Base-by-base conservation (phyloP, 2,329 filamentous ascomycete species). In the Diplodia sapinea region DNA sequence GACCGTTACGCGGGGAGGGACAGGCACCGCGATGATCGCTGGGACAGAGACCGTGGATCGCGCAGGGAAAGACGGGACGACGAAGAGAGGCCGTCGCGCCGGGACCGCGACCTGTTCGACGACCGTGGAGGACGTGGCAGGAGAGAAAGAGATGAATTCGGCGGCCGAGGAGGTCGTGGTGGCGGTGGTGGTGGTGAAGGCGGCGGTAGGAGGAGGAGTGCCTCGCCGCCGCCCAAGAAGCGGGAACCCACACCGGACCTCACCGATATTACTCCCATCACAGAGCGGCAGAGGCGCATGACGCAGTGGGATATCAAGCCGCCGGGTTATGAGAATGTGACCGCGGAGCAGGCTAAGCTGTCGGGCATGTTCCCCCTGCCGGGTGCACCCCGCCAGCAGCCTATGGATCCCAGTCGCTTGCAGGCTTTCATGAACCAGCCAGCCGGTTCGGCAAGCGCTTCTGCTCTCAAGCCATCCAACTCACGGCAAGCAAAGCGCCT, bases 261-360 rank as follows among this genome's bases (percentile, higher is more conserved):
- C 76, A 96, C 94, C 69, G 89, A 96, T 74, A 83, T 96, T 69
- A 84, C 91, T n/a, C 87, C 93, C 4, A 85, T 99, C 68, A 83
- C 93, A 70, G 90, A 94, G 75, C 90, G 94, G 74, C 95, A 94
- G 84, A 90, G 96, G 73, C 91, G 95, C 69, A 83, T 99, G 84
- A 98, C 94, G 43, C 96, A 99, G 80, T 99, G 95, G 95, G 96
- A 99, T 79, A 97, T 99, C 79, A 99, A 99, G 82, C 95, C 95
- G 6, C 92, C 93, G 17, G 94, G 95, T 54, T 99, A 99, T 76
- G 96, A 99, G 77, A 96, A 95, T 79, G 94, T 99, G 71, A 97
- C 95, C 2, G 93, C 95, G 26, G 96, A 99, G 80, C 96, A 99
- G 79, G 96, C 95, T 62, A 99, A 99, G 84, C 86, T 99, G 54